Evolutionary conservation across 768 basidiomycete species (phyloP), one percentile per base, ranked within the genome.

Genomic region (Crucibulum laeve): DNA sequence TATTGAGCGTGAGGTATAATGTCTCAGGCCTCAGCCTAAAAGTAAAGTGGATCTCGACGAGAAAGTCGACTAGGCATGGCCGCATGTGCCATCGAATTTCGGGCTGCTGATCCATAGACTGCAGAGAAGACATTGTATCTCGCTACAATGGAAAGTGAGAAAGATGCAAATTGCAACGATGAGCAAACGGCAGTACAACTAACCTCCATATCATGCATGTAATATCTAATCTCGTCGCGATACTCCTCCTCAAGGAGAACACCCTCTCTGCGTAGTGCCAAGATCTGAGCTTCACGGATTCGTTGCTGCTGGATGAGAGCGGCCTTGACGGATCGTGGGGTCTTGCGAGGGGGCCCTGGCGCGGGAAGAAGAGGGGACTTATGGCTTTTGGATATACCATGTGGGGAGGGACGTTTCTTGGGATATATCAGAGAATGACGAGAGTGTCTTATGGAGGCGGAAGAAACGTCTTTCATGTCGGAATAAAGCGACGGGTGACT

Each of bases 1-100:
- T 96, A 73, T 98, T 98, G 66, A 98, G 81, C 8, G 95, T 89
- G 63, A 99, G 89, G 66, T 98, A 98, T 51, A 99, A 80, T 4
- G 96, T 98, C 72, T 99, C 96, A 8, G 96, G 96, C 33, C 96
- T 92, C 41, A 99, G 82, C 39, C 93, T 88, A 71, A 96, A 95
- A 49, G 91, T 92, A 61, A 95, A 92, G 66, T 99, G 96, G 49
- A 98, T 89, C 66, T 99, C 96, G 60, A 99, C 90, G 60, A 99
- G 82, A 67, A 99, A 99, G 64, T 99, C 96, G 61, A 98, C 91
- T 35, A 99, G 83, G 71, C 90, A 95, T 25, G 91, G 91, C 26
- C 96, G 91, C 96, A 99, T 99, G 67, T 94, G 91, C 96, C 96
- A 98, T 56, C 87, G 78, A 59, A 99, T 92, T 67, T 99, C 96